Base-by-base conservation (phyloP, 805 yeast genomes). In the Wickerhamomyces chaumierensis region DNA sequence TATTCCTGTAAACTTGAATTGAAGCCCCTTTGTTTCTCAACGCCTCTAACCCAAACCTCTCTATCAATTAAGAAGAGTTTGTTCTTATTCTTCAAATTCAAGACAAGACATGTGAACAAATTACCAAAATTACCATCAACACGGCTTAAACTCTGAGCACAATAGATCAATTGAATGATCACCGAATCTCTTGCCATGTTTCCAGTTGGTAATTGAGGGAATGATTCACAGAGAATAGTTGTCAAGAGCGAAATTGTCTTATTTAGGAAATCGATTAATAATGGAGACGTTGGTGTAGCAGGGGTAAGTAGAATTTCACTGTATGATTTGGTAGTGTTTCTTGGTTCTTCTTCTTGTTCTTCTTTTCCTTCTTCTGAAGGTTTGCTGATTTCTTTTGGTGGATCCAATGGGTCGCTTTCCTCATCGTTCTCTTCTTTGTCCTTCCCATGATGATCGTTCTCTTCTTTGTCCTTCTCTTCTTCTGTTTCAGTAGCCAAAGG, bases 71-170 rank as follows among this genome's bases (percentile, higher is more conserved):
- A 38, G 23, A 34, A 44, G 3, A 4, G 11, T 1, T 23, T 18
- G 1, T 23, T 33, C 8, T 39, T 41, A 9, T 29, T 37, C 18
- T 48, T 53, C 1, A 47, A 34, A 20, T 51, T 46, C n/a, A 51
- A 40, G 13, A 74, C 48, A 33, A 64, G 63, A 42, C 64, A 56
- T 1, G 69, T 53, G 37, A 77, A 57, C n/a, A 71, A 46, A 23
- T 66, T 57, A 60, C 83, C 80, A 55, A 84, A 83, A 48, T 81
- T 84, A 3, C 74, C 75, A 13, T 83, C 80, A 17, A 75, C 73
- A 44, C 87, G 65, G 1, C 81, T 78, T 38, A 90, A 64, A 29
- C 95, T 79, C 53, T 81, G 86, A n/a, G 95, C 81, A 47, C 95
- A 84, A 60, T 88, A 90, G 1, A 85, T 77, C 31, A 88, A 60